Evolutionary conservation across 2,329 filamentous ascomycete species (phyloP).

Genomic region (Cladosporium halotolerans): DNA sequence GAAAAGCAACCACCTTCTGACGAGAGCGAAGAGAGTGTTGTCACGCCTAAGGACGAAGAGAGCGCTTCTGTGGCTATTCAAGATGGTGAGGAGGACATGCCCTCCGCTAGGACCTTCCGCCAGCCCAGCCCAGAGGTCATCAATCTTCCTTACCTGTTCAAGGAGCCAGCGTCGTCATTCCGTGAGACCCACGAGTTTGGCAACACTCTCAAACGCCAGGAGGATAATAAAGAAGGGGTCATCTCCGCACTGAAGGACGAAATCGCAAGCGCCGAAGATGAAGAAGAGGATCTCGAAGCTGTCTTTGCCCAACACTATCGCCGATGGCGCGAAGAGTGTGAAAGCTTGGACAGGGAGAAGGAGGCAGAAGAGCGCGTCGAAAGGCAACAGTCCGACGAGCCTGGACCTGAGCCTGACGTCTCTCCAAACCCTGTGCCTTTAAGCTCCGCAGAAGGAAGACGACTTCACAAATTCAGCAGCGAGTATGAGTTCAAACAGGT

Average conservation of each 20-base stretch:
- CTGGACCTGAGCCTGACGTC: constrained; percentile 42
- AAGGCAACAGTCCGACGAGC: constrained; percentile 29
- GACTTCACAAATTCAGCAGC: constrained; percentile 54
- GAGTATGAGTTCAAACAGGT: constrained; percentile 69
- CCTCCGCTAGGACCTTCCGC: constrained; percentile 17
- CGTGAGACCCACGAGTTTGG: constrained; percentile 35
- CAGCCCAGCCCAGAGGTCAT: constrained; percentile 37
- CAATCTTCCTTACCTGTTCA: constrained; percentile 40
- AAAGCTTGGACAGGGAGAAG: constrained; percentile 35
- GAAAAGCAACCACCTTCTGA: constrained; percentile 18
- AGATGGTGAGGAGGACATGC: constrained; percentile 18
- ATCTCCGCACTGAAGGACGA: constrained; percentile 24
- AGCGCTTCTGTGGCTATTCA: constrained; percentile 19
- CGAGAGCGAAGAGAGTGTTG: constrained; percentile 26
- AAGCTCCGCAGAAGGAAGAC: constrained; percentile 46
- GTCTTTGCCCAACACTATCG: constrained; percentile 36
- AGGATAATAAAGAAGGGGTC: constrained; percentile 31
- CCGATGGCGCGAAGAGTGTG: constrained; percentile 37
- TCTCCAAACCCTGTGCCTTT: constrained; percentile 17
- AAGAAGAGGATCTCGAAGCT: constrained; percentile 21
- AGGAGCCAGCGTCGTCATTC: constrained; percentile 29
- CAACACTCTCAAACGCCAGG: constrained; percentile 32
- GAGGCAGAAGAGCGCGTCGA: constrained; percentile 35
- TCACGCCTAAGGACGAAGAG: constrained; percentile 30
- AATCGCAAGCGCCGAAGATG: constrained; percentile 23